Evolutionary conservation across 768 basidiomycete species (phyloP).

Genomic region (Chalciporus piperatus): DNA sequence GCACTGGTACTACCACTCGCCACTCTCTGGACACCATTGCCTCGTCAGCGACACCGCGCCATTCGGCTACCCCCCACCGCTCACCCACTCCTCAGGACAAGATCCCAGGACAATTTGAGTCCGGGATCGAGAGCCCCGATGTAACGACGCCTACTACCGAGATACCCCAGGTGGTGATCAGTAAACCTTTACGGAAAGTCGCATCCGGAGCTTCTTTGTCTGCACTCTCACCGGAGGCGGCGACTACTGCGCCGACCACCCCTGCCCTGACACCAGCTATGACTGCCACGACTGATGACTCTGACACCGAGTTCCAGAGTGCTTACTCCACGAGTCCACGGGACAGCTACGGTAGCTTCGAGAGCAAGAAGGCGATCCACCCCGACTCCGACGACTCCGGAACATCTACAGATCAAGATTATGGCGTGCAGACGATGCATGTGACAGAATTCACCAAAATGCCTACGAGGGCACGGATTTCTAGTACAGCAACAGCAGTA

Average conservation of each 20-base stretch:
- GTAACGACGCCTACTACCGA: constrained; percentile 32
- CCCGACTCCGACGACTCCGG: constrained; percentile 31
- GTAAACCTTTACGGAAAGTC: constrained; percentile 30
- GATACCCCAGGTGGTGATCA: constrained; percentile 7
- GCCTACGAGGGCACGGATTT: constrained; percentile 51
- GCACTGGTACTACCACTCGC: constrained; percentile 28
- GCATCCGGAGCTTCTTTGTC: constrained; percentile 31
- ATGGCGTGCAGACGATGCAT: constrained; percentile 27
- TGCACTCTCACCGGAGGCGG: constrained; percentile 22
- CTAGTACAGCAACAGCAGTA: constrained; percentile 52
- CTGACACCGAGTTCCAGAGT: constrained; percentile 85
- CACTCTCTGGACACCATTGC: constrained; percentile 24
- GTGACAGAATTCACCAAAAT: constrained; percentile 36
- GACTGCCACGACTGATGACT: constrained; percentile 60
- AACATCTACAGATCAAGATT: constrained; percentile 30
- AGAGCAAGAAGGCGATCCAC: constrained; percentile 23
- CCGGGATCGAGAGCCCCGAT: constrained; percentile 25
- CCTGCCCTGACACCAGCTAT: constrained; percentile 34
- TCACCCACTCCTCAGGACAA: constrained; percentile 33
- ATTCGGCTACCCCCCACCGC: constrained; percentile 24
- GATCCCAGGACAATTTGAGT: constrained; percentile 41
- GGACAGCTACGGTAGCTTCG: constrained; percentile 55
- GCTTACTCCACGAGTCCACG: constrained; percentile 78
- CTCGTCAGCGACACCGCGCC: constrained; percentile 27
- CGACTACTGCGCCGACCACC: constrained; percentile 32